Evolutionary conservation across 2,329 filamentous ascomycete species (phyloP), one percentile per base, ranked within the genome.

Genomic region (Fusarium sp.): DNA sequence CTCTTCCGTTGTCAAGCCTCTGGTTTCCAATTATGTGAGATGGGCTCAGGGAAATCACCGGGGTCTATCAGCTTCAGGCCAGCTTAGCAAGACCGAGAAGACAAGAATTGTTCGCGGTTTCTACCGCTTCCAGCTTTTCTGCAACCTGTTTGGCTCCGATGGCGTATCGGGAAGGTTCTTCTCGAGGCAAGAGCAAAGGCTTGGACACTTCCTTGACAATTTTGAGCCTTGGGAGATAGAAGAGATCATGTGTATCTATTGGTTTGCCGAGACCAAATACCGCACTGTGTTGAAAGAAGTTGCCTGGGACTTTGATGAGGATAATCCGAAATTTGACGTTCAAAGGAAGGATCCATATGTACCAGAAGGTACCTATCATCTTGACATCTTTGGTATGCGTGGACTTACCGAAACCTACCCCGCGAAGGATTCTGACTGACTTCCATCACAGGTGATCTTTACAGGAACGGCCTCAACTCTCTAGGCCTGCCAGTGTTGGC

Each of bases 61-160:
- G 19, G 12, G 7, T 3, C 44, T 62, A 17, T 44, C 19, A 15
- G 36, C 39, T 10, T 24, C 21, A 17, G 28, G 46, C 7, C 43
- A 57, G 7, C 19, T 50, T 19, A 64, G 55, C 38, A 24, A 17
- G 19, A 62, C 30, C 3, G 63, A 69, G 39, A 19, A 44, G 15
- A 6, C 12, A 7, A 50, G 60, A 9, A 40, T 65, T 14, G 14
- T 42, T 17, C 48, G 63, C 21, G 63, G 21, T 11, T 20, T 67
- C 6, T 65, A 67, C 32, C 63, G 53, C 15, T 69, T 62, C 34
- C 50, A 69, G 6, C n/a, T 67, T 14, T 46, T 36, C 30, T 59
- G 63, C 49, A 58, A 59, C 19, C 34, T 65, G 7, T 51, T 56
- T 23, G 46, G 54, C 12, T 8, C 30, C 7, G 30, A 23, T 19